Evolutionary conservation across 352 stramenopile genomes (phyloP), one percentile per base, ranked within the genome.

Genomic region (Pythium scleroteichum): DNA sequence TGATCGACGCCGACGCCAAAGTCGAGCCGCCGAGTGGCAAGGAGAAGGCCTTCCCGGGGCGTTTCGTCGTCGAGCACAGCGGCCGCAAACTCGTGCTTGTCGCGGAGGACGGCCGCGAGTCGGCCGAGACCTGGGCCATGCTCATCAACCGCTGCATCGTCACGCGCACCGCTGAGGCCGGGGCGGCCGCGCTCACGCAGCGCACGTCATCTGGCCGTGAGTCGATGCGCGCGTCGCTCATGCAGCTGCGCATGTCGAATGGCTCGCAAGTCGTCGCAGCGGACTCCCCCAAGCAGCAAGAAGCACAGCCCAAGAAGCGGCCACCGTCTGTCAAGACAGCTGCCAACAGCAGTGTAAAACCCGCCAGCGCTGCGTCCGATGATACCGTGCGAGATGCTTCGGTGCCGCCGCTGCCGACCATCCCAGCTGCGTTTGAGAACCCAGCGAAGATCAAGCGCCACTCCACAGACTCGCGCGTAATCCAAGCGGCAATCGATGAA

Each of bases 81-180:
- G 64, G 62, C 10, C 84, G 86, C 0, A 90, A 87, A 48, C 74
- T 95, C 41, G 82, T 86, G 38, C 57, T 95, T 16, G 79, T 89
- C 33, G 77, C 86, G 0, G 81, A 91, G 35, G 76, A 90, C 29
- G 74, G 73, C 19, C 61, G 64, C 7, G 53, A 68, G 8, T 73
- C 65, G 16, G 87, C 88, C 55, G 70, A 88, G 14, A 71, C 65
- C 4, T 95, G 86, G 86, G 79, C 91, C 38, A 67, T 71, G 32
- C 74, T 75, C 38, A 86, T 95, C 46, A 71, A 76, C 9, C 62
- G 64, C 0, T 88, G 72, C 53, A 76, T 92, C 45, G 54, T 64
- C 20, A 66, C 71, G 23, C 75, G 81, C 8, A 44, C 39, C 1
- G 35, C n/a, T 8, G 64, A 71, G 27, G 57, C 58, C 2, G 62